Conservation (phyloP, 1,139 yeast species). For the Blastobotrys persicus region DNA sequence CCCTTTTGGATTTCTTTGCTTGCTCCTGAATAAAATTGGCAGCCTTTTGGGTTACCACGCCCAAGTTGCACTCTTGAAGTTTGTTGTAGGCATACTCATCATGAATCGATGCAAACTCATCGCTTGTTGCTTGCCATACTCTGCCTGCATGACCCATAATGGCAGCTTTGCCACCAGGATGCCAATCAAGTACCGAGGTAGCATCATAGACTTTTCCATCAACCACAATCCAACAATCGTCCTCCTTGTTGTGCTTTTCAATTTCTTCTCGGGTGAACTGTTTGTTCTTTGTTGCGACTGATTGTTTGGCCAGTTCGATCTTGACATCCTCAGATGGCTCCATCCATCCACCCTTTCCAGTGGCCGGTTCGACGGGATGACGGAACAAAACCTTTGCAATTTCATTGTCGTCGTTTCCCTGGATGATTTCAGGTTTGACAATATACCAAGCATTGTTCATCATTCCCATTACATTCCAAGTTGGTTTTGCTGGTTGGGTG, state of each 20-base stretch:
- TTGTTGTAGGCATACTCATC: not conserved
- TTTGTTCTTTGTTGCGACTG: constrained; percentile 12
- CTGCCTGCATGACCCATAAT: not conserved
- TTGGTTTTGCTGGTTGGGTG: constrained; percentile 40
- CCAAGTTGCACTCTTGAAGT: not conserved
- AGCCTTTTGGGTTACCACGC: not conserved
- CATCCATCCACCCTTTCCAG: constrained; percentile 39
- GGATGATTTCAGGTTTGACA: constrained; percentile 28
- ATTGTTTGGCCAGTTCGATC: constrained; percentile 21
- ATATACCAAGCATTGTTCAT: constrained; percentile 41
- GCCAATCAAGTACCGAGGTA: constrained; percentile 49
- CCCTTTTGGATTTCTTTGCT: not conserved
- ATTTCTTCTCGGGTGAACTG: constrained; percentile 44
- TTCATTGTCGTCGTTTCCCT: constrained; percentile 14
- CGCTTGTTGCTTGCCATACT: not conserved
- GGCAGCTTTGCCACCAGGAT: constrained; percentile 54
- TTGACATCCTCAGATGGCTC: constrained; percentile 22
- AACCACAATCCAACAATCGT: constrained; percentile 59
- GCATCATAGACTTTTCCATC: constrained; percentile 57
- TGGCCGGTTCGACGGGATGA: constrained; percentile 35
- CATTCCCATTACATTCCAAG: constrained; percentile 41
- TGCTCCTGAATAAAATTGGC: constrained; percentile 1
- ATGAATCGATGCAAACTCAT: not conserved
- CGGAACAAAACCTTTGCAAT: constrained; percentile 27
- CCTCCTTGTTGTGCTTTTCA: constrained; percentile 47